phyloP scores from a whole-genome alignment of 495 filamentous ascomycete species.

The Aspergillus hancockii region DNA sequence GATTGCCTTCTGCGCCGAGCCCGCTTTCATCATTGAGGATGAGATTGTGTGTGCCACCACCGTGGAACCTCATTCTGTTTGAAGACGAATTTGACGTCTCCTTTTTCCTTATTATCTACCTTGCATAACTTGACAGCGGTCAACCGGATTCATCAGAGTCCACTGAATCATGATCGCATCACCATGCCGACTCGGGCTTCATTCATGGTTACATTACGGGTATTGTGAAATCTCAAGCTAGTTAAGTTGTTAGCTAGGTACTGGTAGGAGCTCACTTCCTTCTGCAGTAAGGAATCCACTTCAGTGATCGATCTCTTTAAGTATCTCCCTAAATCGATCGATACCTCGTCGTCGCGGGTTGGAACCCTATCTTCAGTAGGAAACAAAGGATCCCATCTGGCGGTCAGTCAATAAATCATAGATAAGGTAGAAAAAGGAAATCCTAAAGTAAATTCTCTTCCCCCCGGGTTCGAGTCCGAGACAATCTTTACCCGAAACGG shows the following conservation, averaged over 20 bases:
- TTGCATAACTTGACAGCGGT: background rate
- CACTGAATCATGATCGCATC: too few species aligned
- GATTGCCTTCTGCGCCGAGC: constrained; percentile 9
- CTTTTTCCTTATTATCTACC: background rate
- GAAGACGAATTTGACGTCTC: constrained; percentile 2
- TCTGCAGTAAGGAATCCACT: too few species aligned
- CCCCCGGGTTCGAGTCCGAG: background rate
- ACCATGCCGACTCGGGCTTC: too few species aligned
- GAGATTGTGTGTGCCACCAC: background rate
- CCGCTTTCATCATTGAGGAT: background rate
- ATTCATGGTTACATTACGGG: background rate
- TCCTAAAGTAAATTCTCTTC: background rate
- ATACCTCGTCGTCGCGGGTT: too few species aligned
- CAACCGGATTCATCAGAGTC: background rate
- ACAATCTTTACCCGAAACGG: constrained; percentile 3
- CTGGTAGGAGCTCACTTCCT: too few species aligned
- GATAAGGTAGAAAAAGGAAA: background rate
- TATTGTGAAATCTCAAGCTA: background rate
- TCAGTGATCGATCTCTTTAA: too few species aligned
- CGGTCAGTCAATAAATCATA: constrained; percentile 1
- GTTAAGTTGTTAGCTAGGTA: too few species aligned
- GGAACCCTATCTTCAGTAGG: too few species aligned
- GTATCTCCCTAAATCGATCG: too few species aligned
- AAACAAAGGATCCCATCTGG: background rate
- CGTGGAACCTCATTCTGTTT: constrained; percentile 6